Conservation (phyloP, 225 moss, liverwort and hornwort genomes). For the Thuidium tamariscinum region DNA sequence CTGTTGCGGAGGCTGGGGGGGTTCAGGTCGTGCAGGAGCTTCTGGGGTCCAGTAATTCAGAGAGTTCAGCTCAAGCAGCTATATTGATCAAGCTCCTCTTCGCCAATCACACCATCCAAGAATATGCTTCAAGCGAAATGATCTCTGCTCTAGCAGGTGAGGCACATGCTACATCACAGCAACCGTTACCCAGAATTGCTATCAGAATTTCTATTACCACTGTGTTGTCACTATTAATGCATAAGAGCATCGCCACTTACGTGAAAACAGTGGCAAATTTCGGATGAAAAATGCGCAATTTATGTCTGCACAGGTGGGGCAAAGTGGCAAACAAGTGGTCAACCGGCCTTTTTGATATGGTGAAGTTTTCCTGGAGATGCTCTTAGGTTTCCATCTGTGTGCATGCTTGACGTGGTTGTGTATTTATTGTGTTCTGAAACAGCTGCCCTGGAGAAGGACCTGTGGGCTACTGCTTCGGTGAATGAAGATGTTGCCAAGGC, state of each 20-base stretch:
- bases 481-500: conserved; percentile 87
- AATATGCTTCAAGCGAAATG: conserved; percentile 93
- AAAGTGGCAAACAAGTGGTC: background rate
- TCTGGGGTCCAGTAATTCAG: conserved; percentile 64
- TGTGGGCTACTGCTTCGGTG: conserved; percentile 91
- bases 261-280: background rate
- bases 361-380: background rate
- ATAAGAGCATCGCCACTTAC: background rate
- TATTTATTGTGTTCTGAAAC: background rate
- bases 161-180: background rate
- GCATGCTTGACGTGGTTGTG: background rate
- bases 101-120: conserved; percentile 91
- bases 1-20: conserved; percentile 96
- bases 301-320: background rate
- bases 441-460: conserved; percentile 91
- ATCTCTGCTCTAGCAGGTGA: conserved; percentile 86
- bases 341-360: background rate
- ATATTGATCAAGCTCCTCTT: conserved; percentile 80
- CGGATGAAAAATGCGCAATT: background rate
- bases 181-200: background rate
- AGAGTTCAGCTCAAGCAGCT: conserved; percentile 87
- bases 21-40: conserved; percentile 98
- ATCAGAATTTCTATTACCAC: background rate
- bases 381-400: background rate
- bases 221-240: background rate